These are phyloP conservation scores for Ceratobasidium sp. DNA, from an alignment of 1,284 basidiomycete species.

Conservation along the genomic window DNA sequence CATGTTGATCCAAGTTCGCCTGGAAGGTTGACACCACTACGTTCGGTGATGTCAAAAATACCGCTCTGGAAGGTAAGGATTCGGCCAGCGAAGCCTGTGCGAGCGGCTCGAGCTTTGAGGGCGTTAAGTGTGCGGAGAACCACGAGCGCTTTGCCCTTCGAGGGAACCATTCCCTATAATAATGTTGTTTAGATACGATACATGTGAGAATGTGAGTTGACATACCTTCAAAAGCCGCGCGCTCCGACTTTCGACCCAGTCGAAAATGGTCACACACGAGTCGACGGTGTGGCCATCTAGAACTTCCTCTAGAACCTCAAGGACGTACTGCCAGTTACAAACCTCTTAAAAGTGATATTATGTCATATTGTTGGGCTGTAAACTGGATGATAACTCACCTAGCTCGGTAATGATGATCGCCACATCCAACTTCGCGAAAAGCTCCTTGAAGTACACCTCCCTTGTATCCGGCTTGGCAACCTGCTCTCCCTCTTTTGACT, in stretches of 20 bases:
- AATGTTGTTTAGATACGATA: neutral
- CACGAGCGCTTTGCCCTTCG: constrained; percentile 86
- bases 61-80: constrained; percentile 86
- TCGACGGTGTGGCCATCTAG: constrained; percentile 83
- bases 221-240: constrained; percentile 66
- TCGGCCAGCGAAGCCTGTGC: constrained; percentile 88
- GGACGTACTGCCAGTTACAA: constrained; percentile 32
- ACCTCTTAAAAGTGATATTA: constrained; percentile 66
- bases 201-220: neutral
- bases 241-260: constrained; percentile 80
- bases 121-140: constrained; percentile 88
- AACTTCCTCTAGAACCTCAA: constrained; percentile 70
- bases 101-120: constrained; percentile 82
- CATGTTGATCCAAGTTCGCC: constrained; percentile 86
- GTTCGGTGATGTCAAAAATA: constrained; percentile 87
- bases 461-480: constrained; percentile 64
- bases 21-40: constrained; percentile 88
- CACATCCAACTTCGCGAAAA: constrained; percentile 74
- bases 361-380: constrained; percentile 55
- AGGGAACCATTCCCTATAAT: constrained; percentile 72
- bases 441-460: constrained; percentile 66
- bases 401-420: constrained; percentile 77
- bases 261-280: constrained; percentile 84
- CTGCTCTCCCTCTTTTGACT: constrained; percentile 64
- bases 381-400: constrained; percentile 59